phyloP scores from a whole-genome alignment of 371 early-diverging fungal genomes.

The Paraphysoderma sedebokerense region DNA sequence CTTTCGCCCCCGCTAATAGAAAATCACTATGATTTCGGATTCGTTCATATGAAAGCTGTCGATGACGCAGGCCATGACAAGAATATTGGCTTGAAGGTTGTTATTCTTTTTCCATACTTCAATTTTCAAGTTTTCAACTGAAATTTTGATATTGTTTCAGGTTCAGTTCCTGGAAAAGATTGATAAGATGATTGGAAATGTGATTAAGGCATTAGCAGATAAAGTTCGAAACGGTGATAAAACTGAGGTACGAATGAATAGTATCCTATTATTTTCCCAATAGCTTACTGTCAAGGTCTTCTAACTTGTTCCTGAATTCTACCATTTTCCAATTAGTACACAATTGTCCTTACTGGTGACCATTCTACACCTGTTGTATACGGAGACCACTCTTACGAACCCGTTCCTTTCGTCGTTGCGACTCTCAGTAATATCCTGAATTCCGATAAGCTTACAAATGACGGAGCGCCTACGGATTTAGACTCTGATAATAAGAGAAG shows the following conservation, averaged over 20 bases:
- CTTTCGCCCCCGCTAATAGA: too few relatives aligned
- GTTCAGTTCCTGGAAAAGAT: slow-evolving; percentile 21
- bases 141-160: too few relatives aligned
- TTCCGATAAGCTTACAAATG: too few relatives aligned
- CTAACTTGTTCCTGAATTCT: too few relatives aligned
- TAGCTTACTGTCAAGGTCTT: too few relatives aligned
- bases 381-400: slow-evolving; percentile 30
- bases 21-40: slow-evolving; percentile 21
- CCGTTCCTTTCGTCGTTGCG: slow-evolving; percentile 23
- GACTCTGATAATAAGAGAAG: too few relatives aligned
- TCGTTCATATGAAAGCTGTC: slow-evolving; percentile 32
- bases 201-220: slow-evolving; percentile 4
- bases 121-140: too few relatives aligned
- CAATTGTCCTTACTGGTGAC: slow-evolving; percentile 27
- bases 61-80: slow-evolving; percentile 34
- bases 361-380: slow-evolving; percentile 28
- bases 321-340: too few relatives aligned
- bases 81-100: slow-evolving; percentile 15
- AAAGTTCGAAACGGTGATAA: slow-evolving; percentile 6
- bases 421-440: slow-evolving; percentile 4
- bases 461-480: too few relatives aligned
- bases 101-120: too few relatives aligned
- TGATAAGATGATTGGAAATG: slow-evolving; percentile 20
- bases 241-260: slow-evolving; percentile 1
- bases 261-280: not conserved